These are phyloP conservation scores for Picea abies DNA, from an alignment of 83 land plant genomes.

Conservation along the genomic window DNA sequence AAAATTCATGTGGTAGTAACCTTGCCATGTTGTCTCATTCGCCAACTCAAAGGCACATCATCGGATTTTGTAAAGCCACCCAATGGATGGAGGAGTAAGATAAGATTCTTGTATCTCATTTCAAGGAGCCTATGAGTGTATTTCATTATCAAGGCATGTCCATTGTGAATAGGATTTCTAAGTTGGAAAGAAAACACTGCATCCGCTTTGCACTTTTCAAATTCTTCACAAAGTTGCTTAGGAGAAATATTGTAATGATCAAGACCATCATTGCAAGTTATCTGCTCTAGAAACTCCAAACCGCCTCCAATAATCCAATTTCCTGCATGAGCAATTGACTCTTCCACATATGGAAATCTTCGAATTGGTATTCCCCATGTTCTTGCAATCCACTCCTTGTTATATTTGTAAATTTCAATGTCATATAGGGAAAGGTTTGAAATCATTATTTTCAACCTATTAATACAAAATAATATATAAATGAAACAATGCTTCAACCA, in stretches of 20 bases:
- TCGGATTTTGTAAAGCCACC: constrained; percentile 95
- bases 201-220: constrained; percentile 74
- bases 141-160: constrained; percentile 94
- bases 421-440: constrained; percentile 27
- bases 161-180: constrained; percentile 94
- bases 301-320: constrained; percentile 83
- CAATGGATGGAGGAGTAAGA: constrained; percentile 87
- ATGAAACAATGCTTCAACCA: background rate
- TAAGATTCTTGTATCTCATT: constrained; percentile 95
- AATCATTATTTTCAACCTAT: constrained; percentile 2
- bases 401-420: constrained; percentile 79
- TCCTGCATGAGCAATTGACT: constrained; percentile 63
- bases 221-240: constrained; percentile 60
- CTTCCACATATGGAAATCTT: constrained; percentile 79
- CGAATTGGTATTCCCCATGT: constrained; percentile 86
- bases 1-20: constrained; percentile 23
- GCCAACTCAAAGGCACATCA: constrained; percentile 84
- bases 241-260: constrained; percentile 79
- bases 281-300: constrained; percentile 66
- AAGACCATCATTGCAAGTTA: constrained; percentile 81
- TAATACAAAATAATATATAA: background rate
- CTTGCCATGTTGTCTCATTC: constrained; percentile 96
- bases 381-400: constrained; percentile 81
- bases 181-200: constrained; percentile 94
- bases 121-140: constrained; percentile 89